Conservation (phyloP, 768 basidiomycete genomes). For the Rhizopogon sp. region DNA sequence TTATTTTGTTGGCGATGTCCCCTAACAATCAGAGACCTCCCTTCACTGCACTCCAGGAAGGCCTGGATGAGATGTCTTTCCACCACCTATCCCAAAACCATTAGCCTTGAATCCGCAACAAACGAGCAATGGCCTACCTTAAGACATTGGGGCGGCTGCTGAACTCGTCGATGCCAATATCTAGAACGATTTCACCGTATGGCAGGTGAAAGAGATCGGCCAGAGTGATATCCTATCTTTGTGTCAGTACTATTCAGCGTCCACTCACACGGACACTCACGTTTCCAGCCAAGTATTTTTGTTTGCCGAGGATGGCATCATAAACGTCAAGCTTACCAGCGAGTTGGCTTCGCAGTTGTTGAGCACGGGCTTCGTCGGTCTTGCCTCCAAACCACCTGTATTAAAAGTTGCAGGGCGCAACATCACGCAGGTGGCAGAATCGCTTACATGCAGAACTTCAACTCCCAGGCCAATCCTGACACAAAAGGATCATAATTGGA, state of each 20-base stretch:
- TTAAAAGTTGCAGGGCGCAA: neutral
- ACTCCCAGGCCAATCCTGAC: conserved; percentile 36
- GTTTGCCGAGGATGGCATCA: conserved; percentile 28
- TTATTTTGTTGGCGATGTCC: neutral
- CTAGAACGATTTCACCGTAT: conserved; percentile 10
- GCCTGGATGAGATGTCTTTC: conserved; percentile 38
- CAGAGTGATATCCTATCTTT: conserved; percentile 11
- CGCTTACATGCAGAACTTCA: conserved; percentile 40
- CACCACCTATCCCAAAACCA: conserved; percentile 36
- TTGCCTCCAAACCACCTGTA: conserved; percentile 14
- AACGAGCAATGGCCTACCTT: conserved; percentile 7
- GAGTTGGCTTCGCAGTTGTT: conserved; percentile 23
- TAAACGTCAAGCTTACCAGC: conserved; percentile 27
- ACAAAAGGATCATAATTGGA: conserved; percentile 48
- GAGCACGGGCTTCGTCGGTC: conserved; percentile 28
- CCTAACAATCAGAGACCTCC: conserved; percentile 17
- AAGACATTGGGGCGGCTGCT: conserved; percentile 13
- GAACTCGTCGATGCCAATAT: conserved; percentile 10
- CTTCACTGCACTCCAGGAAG: conserved; percentile 41
- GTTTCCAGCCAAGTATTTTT: conserved; percentile 32
- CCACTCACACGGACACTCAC: conserved; percentile 6
- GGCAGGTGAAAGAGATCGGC: conserved; percentile 19
- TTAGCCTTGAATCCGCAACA: neutral
- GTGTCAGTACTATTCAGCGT: neutral
- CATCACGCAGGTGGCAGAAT: neutral